Evolutionary conservation across 176 grass and related monocot species (phyloP).

Genomic region (Alopecurus myosuroides): DNA sequence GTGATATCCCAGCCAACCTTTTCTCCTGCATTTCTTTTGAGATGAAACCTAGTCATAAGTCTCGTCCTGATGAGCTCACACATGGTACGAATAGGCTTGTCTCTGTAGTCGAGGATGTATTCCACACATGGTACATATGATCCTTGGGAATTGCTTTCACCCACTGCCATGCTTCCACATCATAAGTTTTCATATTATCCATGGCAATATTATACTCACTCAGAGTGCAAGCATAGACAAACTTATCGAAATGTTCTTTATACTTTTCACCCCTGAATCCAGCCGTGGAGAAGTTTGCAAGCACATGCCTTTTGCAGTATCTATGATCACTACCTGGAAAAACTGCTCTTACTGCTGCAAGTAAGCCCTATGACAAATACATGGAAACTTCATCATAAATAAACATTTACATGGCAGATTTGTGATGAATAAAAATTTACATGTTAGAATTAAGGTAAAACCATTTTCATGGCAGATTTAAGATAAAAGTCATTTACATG

Average conservation of each 20-base stretch:
- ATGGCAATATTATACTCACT: not conserved
- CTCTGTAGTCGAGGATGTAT: not conserved
- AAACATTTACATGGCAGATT: not conserved
- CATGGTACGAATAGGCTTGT: not conserved
- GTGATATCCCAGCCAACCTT: not conserved
- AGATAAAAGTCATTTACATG: not conserved
- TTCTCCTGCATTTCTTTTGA: not conserved
- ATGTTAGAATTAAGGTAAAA: no score
- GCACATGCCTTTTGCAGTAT: not conserved
- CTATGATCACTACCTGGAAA: not conserved
- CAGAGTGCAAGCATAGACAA: not conserved
- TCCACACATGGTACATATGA: no score
- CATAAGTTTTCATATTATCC: not conserved
- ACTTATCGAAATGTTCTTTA: not conserved
- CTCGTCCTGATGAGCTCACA: not conserved
- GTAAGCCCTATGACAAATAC: not conserved
- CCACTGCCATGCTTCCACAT: not conserved
- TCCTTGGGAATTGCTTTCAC: not conserved
- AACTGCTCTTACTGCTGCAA: not conserved
- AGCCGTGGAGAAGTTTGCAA: not conserved
- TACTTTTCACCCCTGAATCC: not conserved
- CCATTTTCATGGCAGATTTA: not conserved
- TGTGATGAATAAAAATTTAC: no score
- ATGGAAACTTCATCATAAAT: no score
- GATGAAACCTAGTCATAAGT: not conserved